Base-by-base conservation (phyloP, 1,139 yeast species). In the Blastobotrys apis region DNA sequence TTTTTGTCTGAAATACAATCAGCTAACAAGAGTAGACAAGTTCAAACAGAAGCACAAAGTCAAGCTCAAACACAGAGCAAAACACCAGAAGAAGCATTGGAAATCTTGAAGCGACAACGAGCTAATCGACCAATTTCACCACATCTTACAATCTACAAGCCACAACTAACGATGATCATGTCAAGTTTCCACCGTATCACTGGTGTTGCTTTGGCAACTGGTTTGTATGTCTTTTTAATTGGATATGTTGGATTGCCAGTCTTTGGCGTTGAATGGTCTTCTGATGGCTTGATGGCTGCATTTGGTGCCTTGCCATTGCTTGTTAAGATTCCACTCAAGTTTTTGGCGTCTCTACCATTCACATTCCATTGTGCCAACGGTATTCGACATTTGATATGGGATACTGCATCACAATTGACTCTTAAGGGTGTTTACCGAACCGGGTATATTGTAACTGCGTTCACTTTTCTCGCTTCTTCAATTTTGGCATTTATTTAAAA, bases 311-410 rank as follows among this genome's bases (percentile, higher is more conserved):
- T 84, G 54, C 94, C 96, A 33, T 62, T 77, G 21, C 71, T 71
- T 48, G 71, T 73, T 38, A 85, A 88, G 69, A 58, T 78, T 49
- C 73, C 74, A 32, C 68, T 78, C 49, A 92, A 92, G 72, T 81
- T 83, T 41, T 59, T 77, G 33, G 78, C 83, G 59, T 80, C 94
- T 4, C 77, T 78, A 69, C 92, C 97, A 54, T 88, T 92, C 67
- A 84, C 84, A 37, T 88, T 77, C 81, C 98, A 92, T 67, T 63
- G 75, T 41, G 77, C 74, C 65, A 88, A 90, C 66, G 97, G 97
- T 58, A 53, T 90, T 52, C 85, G 98, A 77, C 98, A 92, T 67
- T 72, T 90, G 69, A 62, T 86, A 47, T 92, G 97, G 97, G 97
- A 92, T 66, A 65, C 80, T 45, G 94, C 94, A 62, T 73, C 71